Percentiles rank a stretch among this genome's conserved stretches.
Conservation (phyloP, 2,329 filamentous ascomycete genomes). For the Hysterium pulicare region DNA sequence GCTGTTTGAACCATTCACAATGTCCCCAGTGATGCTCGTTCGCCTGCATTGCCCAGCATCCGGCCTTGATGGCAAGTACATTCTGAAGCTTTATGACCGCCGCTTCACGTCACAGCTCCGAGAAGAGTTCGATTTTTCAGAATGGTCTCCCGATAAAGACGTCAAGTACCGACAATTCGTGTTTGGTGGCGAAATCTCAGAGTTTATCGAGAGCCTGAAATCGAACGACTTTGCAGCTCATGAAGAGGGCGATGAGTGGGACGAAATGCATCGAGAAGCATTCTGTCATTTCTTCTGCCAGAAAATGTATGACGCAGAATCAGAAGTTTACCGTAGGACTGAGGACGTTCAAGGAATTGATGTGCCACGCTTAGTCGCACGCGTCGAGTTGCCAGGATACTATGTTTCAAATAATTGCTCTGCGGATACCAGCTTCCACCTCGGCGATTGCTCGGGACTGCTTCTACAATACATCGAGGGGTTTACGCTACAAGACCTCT, state of each 20-base stretch:
- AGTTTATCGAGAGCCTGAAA: no score
- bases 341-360: conserved; percentile 2
- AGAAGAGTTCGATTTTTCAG: not conserved
- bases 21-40: conserved; percentile 7
- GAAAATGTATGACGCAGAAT: conserved; percentile 1
- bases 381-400: not conserved
- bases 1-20: conserved; percentile 7
- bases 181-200: not conserved
- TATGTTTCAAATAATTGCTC: not conserved
- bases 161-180: conserved; percentile 3
- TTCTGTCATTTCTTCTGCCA: conserved; percentile 2
- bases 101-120: conserved; percentile 6
- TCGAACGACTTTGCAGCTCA: not conserved
- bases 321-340: conserved; percentile 5
- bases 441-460: conserved; percentile 6
- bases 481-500: conserved; percentile 2
- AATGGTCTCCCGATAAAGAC: conserved; percentile 2
- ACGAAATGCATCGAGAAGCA: conserved; percentile 1
- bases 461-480: conserved; percentile 8
- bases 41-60: conserved; percentile 1
- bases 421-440: not conserved
- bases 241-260: conserved; percentile 3
- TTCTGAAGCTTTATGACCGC: conserved; percentile 8
- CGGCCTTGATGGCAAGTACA: conserved; percentile 1
- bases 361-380: conserved; percentile 4